Percentiles rank a stretch among this genome's conserved stretches.
Evolutionary conservation across 139 green algal genomes (phyloP).

Genomic region (Chlamydomonas eustigma): DNA sequence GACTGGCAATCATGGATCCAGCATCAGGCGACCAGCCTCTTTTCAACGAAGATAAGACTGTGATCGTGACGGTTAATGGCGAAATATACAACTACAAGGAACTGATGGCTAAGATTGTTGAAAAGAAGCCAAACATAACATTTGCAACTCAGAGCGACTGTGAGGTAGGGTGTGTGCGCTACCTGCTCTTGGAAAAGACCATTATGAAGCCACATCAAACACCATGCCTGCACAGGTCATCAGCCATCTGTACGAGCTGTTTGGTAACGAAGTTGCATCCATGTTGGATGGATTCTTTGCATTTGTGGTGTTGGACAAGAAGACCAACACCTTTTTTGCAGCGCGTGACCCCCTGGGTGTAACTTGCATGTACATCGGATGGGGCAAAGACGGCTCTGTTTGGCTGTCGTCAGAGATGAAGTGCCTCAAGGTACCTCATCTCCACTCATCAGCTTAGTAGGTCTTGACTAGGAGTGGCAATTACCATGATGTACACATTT

Average conservation of each 20-base stretch:
- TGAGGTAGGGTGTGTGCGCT: slow-evolving; percentile 44
- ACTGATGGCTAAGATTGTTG: slow-evolving; percentile 46
- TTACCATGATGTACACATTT: too few species aligned
- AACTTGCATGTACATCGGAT: slow-evolving; percentile 92
- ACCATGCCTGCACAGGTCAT: slow-evolving; percentile 60
- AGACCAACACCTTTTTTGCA: slow-evolving; percentile 52
- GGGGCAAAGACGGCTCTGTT: slow-evolving; percentile 66
- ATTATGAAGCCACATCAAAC: too few species aligned
- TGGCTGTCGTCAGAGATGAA: slow-evolving; percentile 98
- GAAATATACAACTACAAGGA: slow-evolving; percentile 86
- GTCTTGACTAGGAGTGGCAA: too few species aligned
- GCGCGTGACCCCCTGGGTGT: slow-evolving; percentile 90
- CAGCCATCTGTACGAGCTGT: slow-evolving; percentile 75
- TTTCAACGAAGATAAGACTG: slow-evolving; percentile 55
- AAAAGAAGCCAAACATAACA: slow-evolving; percentile 49
- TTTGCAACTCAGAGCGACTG: slow-evolving; percentile 69
- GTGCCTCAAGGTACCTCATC: slow-evolving; percentile 64
- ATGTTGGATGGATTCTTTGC: slow-evolving; percentile 95
- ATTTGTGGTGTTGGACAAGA: slow-evolving; percentile 29
- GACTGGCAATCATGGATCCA: slow-evolving; percentile 78
- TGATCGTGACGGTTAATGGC: slow-evolving; percentile 72
- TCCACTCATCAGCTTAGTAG: too few species aligned
- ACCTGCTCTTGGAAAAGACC: too few species aligned
- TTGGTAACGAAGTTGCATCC: slow-evolving; percentile 71
- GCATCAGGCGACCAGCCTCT: slow-evolving; percentile 61